Percentiles rank a stretch among this genome's conserved stretches.
Evolutionary conservation across 306 rosid species (phyloP).

Genomic region (Quercus aquifolioides): DNA sequence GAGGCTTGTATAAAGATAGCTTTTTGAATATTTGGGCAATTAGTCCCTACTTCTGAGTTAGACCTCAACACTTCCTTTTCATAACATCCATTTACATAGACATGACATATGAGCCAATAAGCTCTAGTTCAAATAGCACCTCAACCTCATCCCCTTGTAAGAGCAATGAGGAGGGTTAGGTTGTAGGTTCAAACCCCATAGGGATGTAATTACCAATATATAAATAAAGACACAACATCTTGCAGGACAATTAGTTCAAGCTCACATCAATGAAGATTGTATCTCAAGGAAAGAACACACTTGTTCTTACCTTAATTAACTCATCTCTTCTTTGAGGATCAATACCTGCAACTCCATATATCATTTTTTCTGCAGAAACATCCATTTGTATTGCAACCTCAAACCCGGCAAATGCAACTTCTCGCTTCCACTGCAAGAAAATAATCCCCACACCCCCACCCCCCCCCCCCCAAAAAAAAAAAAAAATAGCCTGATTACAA

Average conservation of each 20-base stretch:
- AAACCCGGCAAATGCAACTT: slow-evolving; percentile 93
- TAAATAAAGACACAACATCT: neutral
- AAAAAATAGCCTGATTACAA: neutral
- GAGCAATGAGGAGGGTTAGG: too few species aligned
- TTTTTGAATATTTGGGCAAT: neutral
- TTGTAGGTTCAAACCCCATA: neutral
- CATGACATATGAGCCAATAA: neutral
- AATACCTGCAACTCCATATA: slow-evolving; percentile 71
- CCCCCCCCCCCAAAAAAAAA: neutral
- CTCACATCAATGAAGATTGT: neutral
- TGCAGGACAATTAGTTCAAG: neutral
- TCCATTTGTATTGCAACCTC: slow-evolving; percentile 91
- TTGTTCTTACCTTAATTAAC: slow-evolving; percentile 61
- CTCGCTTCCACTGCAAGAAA: slow-evolving; percentile 73
- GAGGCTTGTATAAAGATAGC: neutral
- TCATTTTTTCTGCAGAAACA: slow-evolving; percentile 82
- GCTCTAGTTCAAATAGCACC: too few species aligned
- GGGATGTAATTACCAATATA: neutral
- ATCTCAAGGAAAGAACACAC: neutral
- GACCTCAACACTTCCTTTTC: neutral
- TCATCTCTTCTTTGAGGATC: slow-evolving; percentile 77
- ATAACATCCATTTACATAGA: neutral
- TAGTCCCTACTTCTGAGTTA: neutral
- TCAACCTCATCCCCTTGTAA: too few species aligned
- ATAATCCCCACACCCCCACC: neutral